A percentile compares a stretch with the other conserved stretches of the same genome.
Evolutionary conservation across 2,329 filamentous ascomycete genomes (phyloP).

Genomic region (Aspergillus sp.): DNA sequence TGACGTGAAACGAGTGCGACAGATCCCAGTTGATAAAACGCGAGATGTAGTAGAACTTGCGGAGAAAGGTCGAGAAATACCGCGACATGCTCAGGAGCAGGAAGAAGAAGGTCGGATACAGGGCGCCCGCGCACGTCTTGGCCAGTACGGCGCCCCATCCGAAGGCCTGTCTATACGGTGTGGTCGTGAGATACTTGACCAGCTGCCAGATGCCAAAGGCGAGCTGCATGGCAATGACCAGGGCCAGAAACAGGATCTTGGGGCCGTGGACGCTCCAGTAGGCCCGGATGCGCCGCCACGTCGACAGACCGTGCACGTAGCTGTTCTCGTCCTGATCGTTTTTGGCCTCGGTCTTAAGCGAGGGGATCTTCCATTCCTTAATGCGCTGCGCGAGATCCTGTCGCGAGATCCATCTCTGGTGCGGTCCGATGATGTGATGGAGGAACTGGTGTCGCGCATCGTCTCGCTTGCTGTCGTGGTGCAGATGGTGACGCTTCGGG

Average conservation of each 20-base stretch:
- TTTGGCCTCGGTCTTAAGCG: not conserved
- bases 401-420: constrained; percentile 1
- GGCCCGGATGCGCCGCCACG: not conserved
- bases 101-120: constrained; percentile 1
- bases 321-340: constrained; percentile 1
- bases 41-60: constrained; percentile 2
- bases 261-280: constrained; percentile 7
- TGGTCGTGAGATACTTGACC: constrained; percentile 3
- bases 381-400: not conserved
- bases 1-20: constrained; percentile 2
- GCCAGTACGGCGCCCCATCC: constrained; percentile 3
- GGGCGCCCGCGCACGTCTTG: not conserved
- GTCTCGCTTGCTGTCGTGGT: constrained; percentile 4
- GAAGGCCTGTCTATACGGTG: constrained; percentile 1
- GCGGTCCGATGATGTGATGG: constrained; percentile 1
- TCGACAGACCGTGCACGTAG: constrained; percentile 3
- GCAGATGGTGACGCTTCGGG: constrained; percentile 2
- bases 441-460: constrained; percentile 3
- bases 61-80: not conserved
- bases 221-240: constrained; percentile 3
- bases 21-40: constrained; percentile 2
- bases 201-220: constrained; percentile 6
- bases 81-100: constrained; percentile 1
- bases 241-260: not conserved
- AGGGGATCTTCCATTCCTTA: constrained; percentile 1